These are phyloP conservation scores for Flaveria brownii DNA, from an alignment of 129 eudicot genomes.

Conservation along the genomic window DNA sequence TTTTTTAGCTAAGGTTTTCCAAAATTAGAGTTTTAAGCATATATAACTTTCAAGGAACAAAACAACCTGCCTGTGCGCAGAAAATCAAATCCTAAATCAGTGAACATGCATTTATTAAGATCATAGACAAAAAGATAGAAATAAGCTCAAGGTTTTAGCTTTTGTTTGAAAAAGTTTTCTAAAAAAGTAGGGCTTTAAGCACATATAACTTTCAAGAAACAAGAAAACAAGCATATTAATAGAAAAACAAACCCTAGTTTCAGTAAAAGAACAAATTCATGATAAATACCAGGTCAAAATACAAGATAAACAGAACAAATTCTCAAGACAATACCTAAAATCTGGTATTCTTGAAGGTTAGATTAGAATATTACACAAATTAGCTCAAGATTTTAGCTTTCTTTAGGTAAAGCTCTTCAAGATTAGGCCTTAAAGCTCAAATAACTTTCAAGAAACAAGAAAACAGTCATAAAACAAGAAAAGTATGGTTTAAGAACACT, in stretches of 20 bases:
- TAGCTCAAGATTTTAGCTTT: slow-evolving; percentile 22
- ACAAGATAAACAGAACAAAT: not conserved
- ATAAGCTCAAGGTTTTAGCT: slow-evolving; percentile 14
- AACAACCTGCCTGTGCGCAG: not conserved
- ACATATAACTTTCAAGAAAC: slow-evolving; percentile 6
- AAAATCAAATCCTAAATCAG: not conserved
- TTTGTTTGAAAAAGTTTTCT: slow-evolving; percentile 2
- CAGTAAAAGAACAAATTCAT: not conserved
- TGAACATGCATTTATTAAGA: not conserved
- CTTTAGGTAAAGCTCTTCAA: not conserved
- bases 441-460: slow-evolving; percentile 10
- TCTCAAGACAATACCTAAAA: not conserved
- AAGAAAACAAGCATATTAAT: slow-evolving; percentile 2
- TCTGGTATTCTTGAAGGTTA: not conserved
- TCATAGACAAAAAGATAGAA: slow-evolving; percentile 3
- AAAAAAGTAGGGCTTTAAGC: slow-evolving; percentile 5
- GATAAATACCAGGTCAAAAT: not conserved
- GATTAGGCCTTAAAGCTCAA: not conserved
- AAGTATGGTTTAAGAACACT: slow-evolving; percentile 20
- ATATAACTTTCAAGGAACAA: slow-evolving; percentile 9
- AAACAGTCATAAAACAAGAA: slow-evolving; percentile 5
- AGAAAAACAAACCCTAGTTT: slow-evolving; percentile 7
- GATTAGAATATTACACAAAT: not conserved
- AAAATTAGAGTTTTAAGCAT: not conserved
- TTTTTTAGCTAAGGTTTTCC: slow-evolving; percentile 6